Evolutionary conservation across 371 early-diverging fungal genomes (phyloP), one percentile per base, ranked within the genome.

Genomic region (Mucor circinelloides): DNA sequence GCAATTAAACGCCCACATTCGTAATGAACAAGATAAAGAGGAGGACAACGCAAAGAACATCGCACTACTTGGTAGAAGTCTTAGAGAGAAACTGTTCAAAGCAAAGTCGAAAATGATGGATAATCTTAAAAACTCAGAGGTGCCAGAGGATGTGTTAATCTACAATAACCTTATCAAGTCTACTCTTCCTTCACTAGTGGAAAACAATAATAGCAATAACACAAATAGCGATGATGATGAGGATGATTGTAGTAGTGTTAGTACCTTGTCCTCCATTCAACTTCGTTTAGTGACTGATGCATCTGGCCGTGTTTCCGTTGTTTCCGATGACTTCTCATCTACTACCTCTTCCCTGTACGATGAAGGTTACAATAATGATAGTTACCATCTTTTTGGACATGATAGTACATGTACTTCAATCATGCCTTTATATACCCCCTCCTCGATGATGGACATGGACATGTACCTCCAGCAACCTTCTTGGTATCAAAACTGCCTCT

Each of bases 221-320:
- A 25, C 50, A 50, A 23, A 23, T 23, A 50, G 50, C 13, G 23
- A 59, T 30, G 44, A 54, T 21, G 50, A 70, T n/a, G 66, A 65
- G 36, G 70, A 71, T 59, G 66, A 71, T n/a, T 70, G 57, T 25
- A 63, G 63, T 52, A 71, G 71, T 59, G 67, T 71, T 10, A 71
- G 66, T 44, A 64, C 64, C 30, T 23, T 19, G 12, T 63, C 44
- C 28, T 52, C 68, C 25, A 5, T 63, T 56, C 61, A 57, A 30
- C 40, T 70, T 36, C 42, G 62, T 38, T 44, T 70, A 27, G 62
- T 70, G 19, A 66, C 70, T 46, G 55, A 56, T 56, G 62, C 65
- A 25, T 27, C 38, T 55, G 70, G 70, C 5, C 54, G 42, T 57
- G 66, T 65, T 36, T 70, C 70, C n/a, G 62, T 65, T 38, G 61